Evolutionary conservation across 768 basidiomycete genomes (phyloP), one percentile per base, ranked within the genome.

Genomic region (Hericium coralloides): DNA sequence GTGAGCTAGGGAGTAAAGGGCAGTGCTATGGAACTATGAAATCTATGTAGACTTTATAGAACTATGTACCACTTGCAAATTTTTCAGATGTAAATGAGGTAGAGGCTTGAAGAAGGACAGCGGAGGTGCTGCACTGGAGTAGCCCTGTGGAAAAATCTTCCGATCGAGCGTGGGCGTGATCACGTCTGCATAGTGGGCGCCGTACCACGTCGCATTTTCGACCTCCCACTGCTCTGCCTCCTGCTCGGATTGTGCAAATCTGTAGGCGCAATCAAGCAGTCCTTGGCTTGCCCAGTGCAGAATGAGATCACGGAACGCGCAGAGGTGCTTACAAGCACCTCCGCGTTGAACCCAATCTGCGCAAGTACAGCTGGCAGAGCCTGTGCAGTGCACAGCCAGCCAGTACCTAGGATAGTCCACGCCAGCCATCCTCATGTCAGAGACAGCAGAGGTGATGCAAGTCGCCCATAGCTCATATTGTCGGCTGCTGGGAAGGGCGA

Each of bases 401-500:
- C 52, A 52, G 18, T 52, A 52, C n/a, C 52, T 26, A 1, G 10
- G 36, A 18, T 37, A 22, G 36, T 49, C 17, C 1, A 14, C 2
- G 9, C 23, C 20, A 45, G 17, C 38, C 2, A 17, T 22, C n/a
- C 39, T 20, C 2, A 18, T 3, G 10, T 31, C 26, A 6, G 26
- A 31, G 26, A 38, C 49, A 6, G 37, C 38, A 2, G 52, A n/a
- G 17, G 61, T 38, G 3, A 17, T 41, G 38, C 61, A 62, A 3
- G 25, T 23, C n/a, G 58, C 59, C 55, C 59, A 57, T 3, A 60
- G 1, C 43, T 62, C 56, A 31, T 47, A 26, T 3, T n/a, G 52
- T 10, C 36, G 23, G 6, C 12, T 2, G 22, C 50, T 37, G 4
- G 31, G 14, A 49, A 59, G 55, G 12, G 59, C 36, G 10, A 14